Evolutionary conservation across 1,284 basidiomycete genomes (phyloP), one percentile per base, ranked within the genome.

Genomic region (Cryptococcus amylolentus): DNA sequence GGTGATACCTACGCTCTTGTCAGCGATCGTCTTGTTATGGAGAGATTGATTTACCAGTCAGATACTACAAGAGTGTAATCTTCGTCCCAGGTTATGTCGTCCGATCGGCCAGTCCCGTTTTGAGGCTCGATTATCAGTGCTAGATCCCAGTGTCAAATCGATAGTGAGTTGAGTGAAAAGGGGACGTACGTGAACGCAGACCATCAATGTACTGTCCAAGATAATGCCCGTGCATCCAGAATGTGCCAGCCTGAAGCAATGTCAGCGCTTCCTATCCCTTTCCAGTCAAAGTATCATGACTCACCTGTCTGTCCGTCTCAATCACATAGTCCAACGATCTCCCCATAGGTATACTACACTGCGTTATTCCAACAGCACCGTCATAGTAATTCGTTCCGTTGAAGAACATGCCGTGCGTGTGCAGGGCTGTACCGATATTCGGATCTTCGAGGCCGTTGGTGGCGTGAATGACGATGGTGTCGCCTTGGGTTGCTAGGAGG

Each of bases 381-480:
- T 97, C 93, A 80, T 86, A 88, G 85, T 89, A 93, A 38, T 83
- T 83, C 0, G 87, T 83, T 9, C 82, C 81, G 76, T 91, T 92
- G 80, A 94, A 92, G 78, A 84, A 91, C 88, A 92, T 92, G 64
- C 92, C 92, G 78, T 96, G 90, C 66, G 91, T 86, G 71, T 93
- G 90, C 13, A 76, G 58, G 1, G 70, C 68, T 16, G 74, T 73
- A 39, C 67, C 77, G 2, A 86, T 82, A 0, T 84, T 80, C 2
- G 84, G 80, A 35, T 78, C 69, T 51, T 86, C 83, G 52, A 93
- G 76, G 0, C 82, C 83, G 75, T 92, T 93, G 49, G 63, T 58
- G 18, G 85, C 83, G 71, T 95, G 91, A 0, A 95, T 80, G 31
- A 66, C 56, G 41, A 68, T 60, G 55, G 90, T 82, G 12, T 87